Conservation (phyloP, 1,139 yeast species). For the Yamadazyma triangularis region DNA sequence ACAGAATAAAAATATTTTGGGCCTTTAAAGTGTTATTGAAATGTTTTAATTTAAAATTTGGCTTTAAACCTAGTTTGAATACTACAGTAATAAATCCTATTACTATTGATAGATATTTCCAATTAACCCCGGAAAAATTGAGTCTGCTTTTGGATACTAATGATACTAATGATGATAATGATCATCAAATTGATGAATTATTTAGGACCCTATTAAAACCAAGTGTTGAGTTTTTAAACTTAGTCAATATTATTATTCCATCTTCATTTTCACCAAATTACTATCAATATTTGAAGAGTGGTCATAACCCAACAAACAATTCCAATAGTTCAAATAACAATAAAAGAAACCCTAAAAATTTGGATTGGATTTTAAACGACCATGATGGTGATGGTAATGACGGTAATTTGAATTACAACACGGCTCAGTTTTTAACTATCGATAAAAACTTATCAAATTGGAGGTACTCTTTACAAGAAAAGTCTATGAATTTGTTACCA, state of each 20-base stretch:
- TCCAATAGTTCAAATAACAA: constrained; percentile 16
- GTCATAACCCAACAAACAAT: constrained; percentile 13
- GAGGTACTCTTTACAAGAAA: constrained; percentile 36
- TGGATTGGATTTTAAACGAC: constrained; percentile 46
- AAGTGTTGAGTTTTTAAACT: constrained; percentile 42
- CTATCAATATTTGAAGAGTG: constrained; percentile 41
- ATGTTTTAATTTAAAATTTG: constrained; percentile 48
- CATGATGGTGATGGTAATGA: constrained; percentile 51
- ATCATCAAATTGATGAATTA: constrained; percentile 24
- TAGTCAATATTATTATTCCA: constrained; percentile 44
- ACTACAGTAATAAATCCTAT: constrained; percentile 49
- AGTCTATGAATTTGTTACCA: constrained; percentile 26
- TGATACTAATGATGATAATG: constrained; percentile 11
- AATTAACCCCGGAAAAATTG: constrained; percentile 44
- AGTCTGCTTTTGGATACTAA: constrained; percentile 26
- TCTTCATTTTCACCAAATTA: constrained; percentile 48
- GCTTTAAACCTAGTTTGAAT: constrained; percentile 45
- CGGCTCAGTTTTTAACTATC: constrained; percentile 40
- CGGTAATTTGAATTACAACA: constrained; percentile 46
- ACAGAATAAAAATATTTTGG: constrained; percentile 60
- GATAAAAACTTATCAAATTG: constrained; percentile 42
- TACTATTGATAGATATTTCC: constrained; percentile 45
- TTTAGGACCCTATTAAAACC: constrained; percentile 39
- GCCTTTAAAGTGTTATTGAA: constrained; percentile 50
- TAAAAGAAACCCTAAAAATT: constrained; percentile 24